These are phyloP conservation scores for Debaryomyces sp. DNA, from an alignment of 1,139 yeast species.

Conservation along the genomic window DNA sequence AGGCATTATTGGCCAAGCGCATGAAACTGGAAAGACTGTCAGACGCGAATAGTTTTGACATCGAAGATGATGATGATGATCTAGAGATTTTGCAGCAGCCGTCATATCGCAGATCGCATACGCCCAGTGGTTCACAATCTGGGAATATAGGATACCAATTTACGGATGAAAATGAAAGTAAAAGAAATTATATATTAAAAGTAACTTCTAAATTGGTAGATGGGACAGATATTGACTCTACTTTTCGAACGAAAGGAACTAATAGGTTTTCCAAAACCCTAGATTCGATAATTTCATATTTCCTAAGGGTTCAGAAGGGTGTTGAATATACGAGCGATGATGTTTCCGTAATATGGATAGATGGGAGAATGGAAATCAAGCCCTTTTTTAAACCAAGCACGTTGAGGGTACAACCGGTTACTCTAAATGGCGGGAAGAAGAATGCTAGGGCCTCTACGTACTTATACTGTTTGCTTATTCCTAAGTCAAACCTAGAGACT, in stretches of 20 bases:
- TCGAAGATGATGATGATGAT: slow-evolving; percentile 16
- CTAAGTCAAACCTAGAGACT: slow-evolving; percentile 21
- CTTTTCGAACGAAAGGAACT: slow-evolving; percentile 37
- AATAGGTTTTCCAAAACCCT: slow-evolving; percentile 25
- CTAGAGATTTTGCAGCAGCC: slow-evolving; percentile 9
- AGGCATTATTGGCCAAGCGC: slow-evolving; percentile 3
- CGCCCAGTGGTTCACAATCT: neutral
- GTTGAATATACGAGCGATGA: slow-evolving; percentile 6
- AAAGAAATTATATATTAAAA: slow-evolving; percentile 33
- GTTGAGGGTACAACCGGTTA: slow-evolving; percentile 37
- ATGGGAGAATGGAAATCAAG: slow-evolving; percentile 42
- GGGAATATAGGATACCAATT: slow-evolving; percentile 20
- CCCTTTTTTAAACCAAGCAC: slow-evolving; percentile 46
- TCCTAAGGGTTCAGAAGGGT: slow-evolving; percentile 13
- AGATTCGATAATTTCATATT: slow-evolving; percentile 19
- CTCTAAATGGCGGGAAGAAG: slow-evolving; percentile 12
- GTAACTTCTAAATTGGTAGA: slow-evolving; percentile 33
- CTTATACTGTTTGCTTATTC: slow-evolving; percentile 39
- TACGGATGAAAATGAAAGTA: slow-evolving; percentile 29
- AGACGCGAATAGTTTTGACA: slow-evolving; percentile 4
- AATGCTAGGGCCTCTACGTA: slow-evolving; percentile 20
- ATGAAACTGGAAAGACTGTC: neutral
- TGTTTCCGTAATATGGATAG: slow-evolving; percentile 42
- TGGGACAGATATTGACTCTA: slow-evolving; percentile 17
- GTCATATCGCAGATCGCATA: neutral